Percentiles rank a stretch among this genome's conserved stretches.
These are phyloP conservation scores for Cadophora malorum DNA, from an alignment of 2,329 filamentous ascomycete species.

Conservation along the genomic window DNA sequence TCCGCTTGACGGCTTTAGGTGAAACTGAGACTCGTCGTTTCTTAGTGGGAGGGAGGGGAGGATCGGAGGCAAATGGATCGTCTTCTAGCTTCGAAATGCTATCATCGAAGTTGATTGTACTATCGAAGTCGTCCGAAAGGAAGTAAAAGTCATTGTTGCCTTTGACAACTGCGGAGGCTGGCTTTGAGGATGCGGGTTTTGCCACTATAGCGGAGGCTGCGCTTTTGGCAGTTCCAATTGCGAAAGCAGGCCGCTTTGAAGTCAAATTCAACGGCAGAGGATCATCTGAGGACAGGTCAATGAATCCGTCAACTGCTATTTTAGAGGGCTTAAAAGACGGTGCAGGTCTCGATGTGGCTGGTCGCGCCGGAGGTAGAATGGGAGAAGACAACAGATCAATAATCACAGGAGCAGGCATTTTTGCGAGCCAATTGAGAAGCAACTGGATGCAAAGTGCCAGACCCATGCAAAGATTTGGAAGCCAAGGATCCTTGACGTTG, in stretches of 20 bases:
- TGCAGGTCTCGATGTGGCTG: neutral
- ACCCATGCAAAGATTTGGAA: neutral
- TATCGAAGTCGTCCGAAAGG: constrained; percentile 33
- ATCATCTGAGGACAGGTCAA: constrained; percentile 16
- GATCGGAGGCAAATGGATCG: constrained; percentile 37
- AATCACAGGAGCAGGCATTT: constrained; percentile 12
- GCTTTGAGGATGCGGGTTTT: neutral
- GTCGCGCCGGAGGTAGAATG: neutral
- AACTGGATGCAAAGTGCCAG: neutral
- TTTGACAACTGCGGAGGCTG: neutral
- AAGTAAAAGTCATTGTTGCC: constrained; percentile 21
- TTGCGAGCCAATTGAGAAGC: neutral
- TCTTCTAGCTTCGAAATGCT: constrained; percentile 31
- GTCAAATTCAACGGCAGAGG: neutral
- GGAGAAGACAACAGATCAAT: constrained; percentile 21
- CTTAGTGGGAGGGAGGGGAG: constrained; percentile 38
- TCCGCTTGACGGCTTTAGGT: constrained; percentile 21
- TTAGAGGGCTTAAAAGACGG: constrained; percentile 6
- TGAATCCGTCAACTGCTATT: neutral
- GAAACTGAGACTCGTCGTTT: constrained; percentile 43
- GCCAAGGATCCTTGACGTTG: neutral
- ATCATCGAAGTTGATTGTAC: constrained; percentile 23
- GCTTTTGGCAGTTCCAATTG: neutral
- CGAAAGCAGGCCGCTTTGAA: neutral
- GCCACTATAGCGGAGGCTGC: neutral